Conservation (phyloP, 208 protist species). For the Angomonas ambiguus region DNA sequence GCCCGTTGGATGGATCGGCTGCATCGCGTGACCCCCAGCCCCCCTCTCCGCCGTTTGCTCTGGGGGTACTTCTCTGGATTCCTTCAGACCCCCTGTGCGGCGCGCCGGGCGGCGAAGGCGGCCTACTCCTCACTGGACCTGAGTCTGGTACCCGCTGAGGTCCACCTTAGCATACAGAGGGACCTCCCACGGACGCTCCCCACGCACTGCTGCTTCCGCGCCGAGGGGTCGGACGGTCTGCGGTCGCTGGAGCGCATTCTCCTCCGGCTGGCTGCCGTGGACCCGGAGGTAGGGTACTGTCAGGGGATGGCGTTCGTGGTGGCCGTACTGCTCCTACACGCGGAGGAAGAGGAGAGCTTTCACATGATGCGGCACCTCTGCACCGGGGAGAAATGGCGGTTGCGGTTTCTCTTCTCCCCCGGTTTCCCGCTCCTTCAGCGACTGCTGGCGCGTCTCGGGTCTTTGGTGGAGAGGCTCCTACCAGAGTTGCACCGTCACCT, state of each 20-base stretch:
- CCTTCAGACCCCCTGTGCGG: constrained; percentile 19
- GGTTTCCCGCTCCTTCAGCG: constrained; percentile 40
- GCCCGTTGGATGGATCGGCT: constrained; percentile 18
- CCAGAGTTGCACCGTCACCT: constrained; percentile 44
- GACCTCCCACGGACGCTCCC: constrained; percentile 62
- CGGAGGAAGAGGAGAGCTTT: constrained; percentile 49
- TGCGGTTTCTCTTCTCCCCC: constrained; percentile 49
- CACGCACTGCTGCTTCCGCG: constrained; percentile 46
- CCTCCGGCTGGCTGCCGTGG: constrained; percentile 27
- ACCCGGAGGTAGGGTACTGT: constrained; percentile 68
- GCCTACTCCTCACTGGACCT: constrained; percentile 12
- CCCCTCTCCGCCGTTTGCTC: constrained; percentile 24
- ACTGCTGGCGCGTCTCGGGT: constrained; percentile 23
- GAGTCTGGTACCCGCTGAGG: neutral
- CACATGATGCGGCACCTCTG: constrained; percentile 35
- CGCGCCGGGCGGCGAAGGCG: constrained; percentile 4
- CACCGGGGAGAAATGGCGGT: constrained; percentile 10
- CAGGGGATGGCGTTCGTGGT: constrained; percentile 78
- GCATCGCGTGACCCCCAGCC: constrained; percentile 11
- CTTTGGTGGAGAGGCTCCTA: constrained; percentile 26
- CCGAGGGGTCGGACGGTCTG: constrained; percentile 22
- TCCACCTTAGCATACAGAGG: constrained; percentile 32
- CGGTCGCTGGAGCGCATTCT: constrained; percentile 39
- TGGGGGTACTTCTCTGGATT: constrained; percentile 47
- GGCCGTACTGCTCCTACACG: constrained; percentile 38